phyloP scores from a whole-genome alignment of 2,329 filamentous ascomycete species.

The Arthroderma sp. region DNA sequence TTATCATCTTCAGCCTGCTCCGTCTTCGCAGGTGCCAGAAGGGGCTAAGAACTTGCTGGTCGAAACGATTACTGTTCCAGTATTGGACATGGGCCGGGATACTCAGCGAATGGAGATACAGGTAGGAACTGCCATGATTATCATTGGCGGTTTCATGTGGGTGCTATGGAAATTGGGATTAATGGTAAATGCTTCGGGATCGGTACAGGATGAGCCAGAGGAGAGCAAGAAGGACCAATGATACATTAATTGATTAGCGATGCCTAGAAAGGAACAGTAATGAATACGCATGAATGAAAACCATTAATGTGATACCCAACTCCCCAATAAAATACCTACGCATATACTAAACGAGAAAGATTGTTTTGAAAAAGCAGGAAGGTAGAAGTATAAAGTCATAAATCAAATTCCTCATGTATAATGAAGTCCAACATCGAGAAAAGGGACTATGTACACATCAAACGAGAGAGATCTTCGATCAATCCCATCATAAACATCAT shows the following conservation, averaged over 20 bases:
- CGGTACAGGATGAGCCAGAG: conserved; percentile 9
- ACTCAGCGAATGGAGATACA: conserved; percentile 35
- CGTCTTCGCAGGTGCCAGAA: conserved; percentile 5
- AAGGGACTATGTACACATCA: background rate
- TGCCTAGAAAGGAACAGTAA: conserved; percentile 1
- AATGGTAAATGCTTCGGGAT: conserved; percentile 21
- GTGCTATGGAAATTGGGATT: conserved; percentile 48
- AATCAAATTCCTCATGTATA: conserved; percentile 3
- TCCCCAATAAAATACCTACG: background rate
- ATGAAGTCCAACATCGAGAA: background rate
- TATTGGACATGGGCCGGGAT: conserved; percentile 44
- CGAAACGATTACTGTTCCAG: conserved; percentile 51
- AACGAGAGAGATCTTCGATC: background rate
- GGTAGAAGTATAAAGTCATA: background rate
- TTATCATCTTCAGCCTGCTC: conserved; percentile 58
- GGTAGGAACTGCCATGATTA: conserved; percentile 45
- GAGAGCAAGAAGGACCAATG: conserved; percentile 10
- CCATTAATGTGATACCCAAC: no score
- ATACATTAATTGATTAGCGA: background rate
- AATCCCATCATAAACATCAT: conserved; percentile 5
- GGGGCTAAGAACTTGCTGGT: conserved; percentile 30
- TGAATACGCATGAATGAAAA: background rate
- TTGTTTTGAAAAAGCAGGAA: background rate
- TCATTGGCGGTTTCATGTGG: conserved; percentile 58
- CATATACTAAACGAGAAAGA: background rate